Conservation (phyloP, 2,329 filamentous ascomycete species). For the Exophiala phaeomuriformis region DNA sequence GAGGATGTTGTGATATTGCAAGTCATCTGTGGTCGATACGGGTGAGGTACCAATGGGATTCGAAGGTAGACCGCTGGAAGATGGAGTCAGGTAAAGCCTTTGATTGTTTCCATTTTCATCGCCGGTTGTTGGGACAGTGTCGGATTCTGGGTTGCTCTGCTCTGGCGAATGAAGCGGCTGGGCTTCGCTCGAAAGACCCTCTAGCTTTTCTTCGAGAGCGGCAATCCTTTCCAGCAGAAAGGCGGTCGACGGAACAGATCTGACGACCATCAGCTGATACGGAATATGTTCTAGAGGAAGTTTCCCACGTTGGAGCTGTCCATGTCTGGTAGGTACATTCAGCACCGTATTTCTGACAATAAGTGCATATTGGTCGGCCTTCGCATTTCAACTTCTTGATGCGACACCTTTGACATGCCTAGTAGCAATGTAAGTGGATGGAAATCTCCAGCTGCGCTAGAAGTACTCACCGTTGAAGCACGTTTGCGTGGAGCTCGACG, state of each 20-base stretch:
- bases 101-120: too few species aligned
- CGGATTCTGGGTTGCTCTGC: too few species aligned
- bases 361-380: not conserved
- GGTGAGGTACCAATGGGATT: too few species aligned
- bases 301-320: not conserved
- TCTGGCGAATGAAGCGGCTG: too few species aligned
- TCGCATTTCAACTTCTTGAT: not conserved
- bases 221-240: not conserved
- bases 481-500: not conserved
- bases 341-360: not conserved
- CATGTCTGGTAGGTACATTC: not conserved
- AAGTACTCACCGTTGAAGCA: not conserved
- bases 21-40: too few species aligned
- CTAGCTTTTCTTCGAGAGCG: not conserved
- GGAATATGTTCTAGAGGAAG: too few species aligned
- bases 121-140: too few species aligned
- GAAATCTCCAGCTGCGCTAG: not conserved
- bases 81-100: too few species aligned
- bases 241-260: not conserved
- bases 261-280: not conserved
- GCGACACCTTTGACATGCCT: not conserved
- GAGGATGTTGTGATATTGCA: too few species aligned
- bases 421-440: not conserved
- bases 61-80: too few species aligned
- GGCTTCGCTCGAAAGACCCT: too few species aligned